Evolutionary conservation across 2,329 filamentous ascomycete genomes (phyloP).

Genomic region (Domatiomyces catenatus): DNA sequence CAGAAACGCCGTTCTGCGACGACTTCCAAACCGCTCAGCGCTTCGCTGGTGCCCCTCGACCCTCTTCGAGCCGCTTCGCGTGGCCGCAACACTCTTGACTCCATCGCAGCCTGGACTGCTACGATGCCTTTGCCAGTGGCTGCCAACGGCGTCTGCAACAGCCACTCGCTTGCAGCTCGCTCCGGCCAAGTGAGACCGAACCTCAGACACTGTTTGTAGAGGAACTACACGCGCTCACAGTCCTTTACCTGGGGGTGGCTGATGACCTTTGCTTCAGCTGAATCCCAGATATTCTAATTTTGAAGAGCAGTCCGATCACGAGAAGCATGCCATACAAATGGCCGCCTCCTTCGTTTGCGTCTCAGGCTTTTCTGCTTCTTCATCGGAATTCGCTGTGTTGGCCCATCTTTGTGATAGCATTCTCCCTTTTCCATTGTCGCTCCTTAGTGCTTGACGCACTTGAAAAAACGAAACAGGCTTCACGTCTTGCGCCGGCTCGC

Average conservation of each 20-base stretch:
- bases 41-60: too few species aligned
- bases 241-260: not conserved
- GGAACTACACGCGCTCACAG: not conserved
- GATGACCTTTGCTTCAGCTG: not conserved
- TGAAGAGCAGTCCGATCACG: not conserved
- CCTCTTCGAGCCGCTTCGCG: too few species aligned
- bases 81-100: not conserved
- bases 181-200: not conserved
- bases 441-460: not conserved
- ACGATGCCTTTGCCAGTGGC: not conserved
- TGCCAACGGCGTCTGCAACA: not conserved
- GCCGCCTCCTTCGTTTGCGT: not conserved
- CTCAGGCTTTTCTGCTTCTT: not conserved
- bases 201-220: not conserved
- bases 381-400: not conserved
- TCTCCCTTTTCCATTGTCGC: not conserved
- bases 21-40: not conserved
- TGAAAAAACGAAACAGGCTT: not conserved
- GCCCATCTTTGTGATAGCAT: not conserved
- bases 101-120: not conserved
- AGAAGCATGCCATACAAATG: not conserved
- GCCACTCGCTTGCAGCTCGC: not conserved
- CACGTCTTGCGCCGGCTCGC: not conserved
- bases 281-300: not conserved
- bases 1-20: not conserved